Evolutionary conservation across 768 basidiomycete species (phyloP), one percentile per base, ranked within the genome.

Genomic region (Termitomyces titanicus): DNA sequence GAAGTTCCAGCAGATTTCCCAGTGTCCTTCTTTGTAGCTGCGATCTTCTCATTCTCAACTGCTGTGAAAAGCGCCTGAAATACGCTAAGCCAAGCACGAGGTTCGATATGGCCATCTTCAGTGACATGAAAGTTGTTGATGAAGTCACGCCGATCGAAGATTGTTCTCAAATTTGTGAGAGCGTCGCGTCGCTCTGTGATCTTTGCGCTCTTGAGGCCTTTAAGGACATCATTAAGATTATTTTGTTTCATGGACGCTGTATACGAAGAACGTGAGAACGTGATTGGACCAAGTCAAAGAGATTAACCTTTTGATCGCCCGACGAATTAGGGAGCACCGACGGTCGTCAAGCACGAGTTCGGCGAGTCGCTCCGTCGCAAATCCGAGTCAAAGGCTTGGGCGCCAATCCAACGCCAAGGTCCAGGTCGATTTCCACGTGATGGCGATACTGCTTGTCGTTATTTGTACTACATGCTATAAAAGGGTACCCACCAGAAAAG

Each of bases 51-150:
- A 51, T 68, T 74, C 20, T 72, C 63, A 44, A 94, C 85, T 2
- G 81, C 72, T 10, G 73, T 72, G 65, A 94, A 94, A 7, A 97
- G 71, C 15, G 82, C 83, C 61, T 91, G 82, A 63, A 86, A 92
- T 8, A 94, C 73, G 8, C 76, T 71, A 22, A 86, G 70, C 89
- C 90, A 95, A 44, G 60, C 51, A 35, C 65, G 62, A 20, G 74
- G 70, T 24, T 74, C 64, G 43, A 61, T 65, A n/a, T 68, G 66
- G 15, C 70, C 72, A 40, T 72, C 53, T 29, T 64, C 63, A 31
- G 72, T 66, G 46, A 76, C 65, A 57, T 74, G 71, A 52, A 77
- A 79, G 51, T 77, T 72, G 34, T 73, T 62, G 56, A 82, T 72
- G 12, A 76, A 75, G 53, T 71, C 68, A 58, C 81, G 73, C 57